Evolutionary conservation across 2,329 filamentous ascomycete species (phyloP), one percentile per base, ranked within the genome.

Genomic region (Coniochaeta sp.): DNA sequence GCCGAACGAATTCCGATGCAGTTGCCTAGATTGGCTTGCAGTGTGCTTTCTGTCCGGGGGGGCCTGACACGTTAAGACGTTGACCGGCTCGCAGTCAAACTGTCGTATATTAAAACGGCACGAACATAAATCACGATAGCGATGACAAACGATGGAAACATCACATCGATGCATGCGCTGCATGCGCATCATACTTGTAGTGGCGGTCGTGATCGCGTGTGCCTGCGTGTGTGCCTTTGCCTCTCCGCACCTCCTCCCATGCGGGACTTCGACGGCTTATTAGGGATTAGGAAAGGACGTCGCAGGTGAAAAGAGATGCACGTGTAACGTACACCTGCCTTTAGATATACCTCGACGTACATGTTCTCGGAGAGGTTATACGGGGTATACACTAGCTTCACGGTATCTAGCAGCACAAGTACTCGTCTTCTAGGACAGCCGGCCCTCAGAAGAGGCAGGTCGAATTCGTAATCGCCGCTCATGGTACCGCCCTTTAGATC

Each of bases 101-200:
- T 17, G 9, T 40, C 17, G 38, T n/a, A 40, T 3, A 40, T 40
- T n/a, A n/a, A 40, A 40, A n/a, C n/a, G n/a, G 17, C 16, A 4
- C 2, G 38, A 40, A 19, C 12, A 40, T 5, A 40, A 38, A 40
- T 16, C 38, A 40, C 38, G 38, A 40, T n/a, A 47, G 62, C n/a
- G n/a, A n/a, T n/a, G n/a, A n/a, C n/a, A n/a, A n/a, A 55, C 58
- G 60, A 50, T 59, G 59, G 59, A 59, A 63, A 65, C 62, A 69
- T 60, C 61, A 71, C 68, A 72, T 47, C 10, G 22, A 47, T 10
- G 42, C 47, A 52, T 24, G 26, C 22, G 47, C 47, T 30, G 47
- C 72, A 75, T 75, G 72, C 74, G 71, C 69, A 75, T 71, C 74
- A 76, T 75, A 75, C 72, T 71, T 76, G 74, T 72, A 71, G 74